Base-by-base conservation (phyloP, 208 protist species). In the Trypanosoma avium region DNA sequence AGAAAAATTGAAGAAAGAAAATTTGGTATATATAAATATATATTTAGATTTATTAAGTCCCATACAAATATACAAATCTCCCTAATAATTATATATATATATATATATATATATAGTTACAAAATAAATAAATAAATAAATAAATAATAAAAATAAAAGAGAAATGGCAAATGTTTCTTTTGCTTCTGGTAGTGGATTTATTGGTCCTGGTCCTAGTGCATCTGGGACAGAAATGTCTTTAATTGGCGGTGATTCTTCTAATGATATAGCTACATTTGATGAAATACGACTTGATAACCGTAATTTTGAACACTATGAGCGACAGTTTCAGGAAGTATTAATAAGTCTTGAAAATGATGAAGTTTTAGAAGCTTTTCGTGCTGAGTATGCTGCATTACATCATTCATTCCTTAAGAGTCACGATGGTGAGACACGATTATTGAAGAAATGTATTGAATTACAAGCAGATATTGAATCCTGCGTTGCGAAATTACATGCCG, bases 341-440 rank as follows among this genome's bases (percentile, higher is more conserved):
- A 82, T 93, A 75, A 86, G 97, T 40, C 74, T 99, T 0, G 89
- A 96, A 38, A 94, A 88, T 52, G 96, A 99, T 61, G 94, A 98
- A 32, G 73, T 92, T 22, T 84, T 99, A 0, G 95, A 99, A 61
- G 67, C 83, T 30, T 99, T 99, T 75, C 85, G 94, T 24, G 66
- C 68, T 8, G 98, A 99, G 75, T 99, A 99, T 76, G 94, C 97
- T 3, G 97, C 98, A 35, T 84, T 99, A 9, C 97, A 99, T 67
- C 75, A 92, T 58, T 97, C 97, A 12, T 85, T 99, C 21, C 81
- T 98, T 35, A 97, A 98, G 77, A 98, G 94, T 48, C 97, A 99
- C 75, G 97, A 99, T 67, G 97, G 87, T 46, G 98, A 99, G 75
- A 97, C 97, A 67, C 82, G 96, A 24, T 75, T 99, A 35, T 89